Evolutionary conservation across 78 protist genomes (phyloP).

Genomic region (Cavenderia fasciculata): DNA sequence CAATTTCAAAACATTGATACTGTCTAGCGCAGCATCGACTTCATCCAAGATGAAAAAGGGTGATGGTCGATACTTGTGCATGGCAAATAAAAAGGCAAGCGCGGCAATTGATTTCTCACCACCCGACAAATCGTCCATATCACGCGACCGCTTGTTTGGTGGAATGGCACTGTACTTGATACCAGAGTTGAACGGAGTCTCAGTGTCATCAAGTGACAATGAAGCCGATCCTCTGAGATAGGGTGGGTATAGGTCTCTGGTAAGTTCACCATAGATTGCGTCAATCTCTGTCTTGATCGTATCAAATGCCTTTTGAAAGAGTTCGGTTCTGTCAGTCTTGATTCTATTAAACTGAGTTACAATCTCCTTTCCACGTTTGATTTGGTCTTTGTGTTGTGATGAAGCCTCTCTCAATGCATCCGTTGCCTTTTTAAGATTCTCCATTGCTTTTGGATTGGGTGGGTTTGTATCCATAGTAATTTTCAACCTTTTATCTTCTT

Average conservation of each 20-base stretch:
- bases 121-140: constrained; percentile 96
- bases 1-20: constrained; percentile 91
- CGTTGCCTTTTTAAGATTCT: constrained; percentile 18
- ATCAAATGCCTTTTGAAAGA: constrained; percentile 81
- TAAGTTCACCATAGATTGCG: constrained; percentile 87
- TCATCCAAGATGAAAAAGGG: constrained; percentile 99
- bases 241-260: constrained; percentile 56
- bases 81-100: constrained; percentile 98
- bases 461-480: constrained; percentile 10
- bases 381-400: neutral
- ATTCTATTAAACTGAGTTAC: constrained; percentile 4
- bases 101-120: constrained; percentile 99
- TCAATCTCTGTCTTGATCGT: constrained; percentile 54
- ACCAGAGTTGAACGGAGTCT: constrained; percentile 94
- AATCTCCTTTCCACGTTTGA: constrained; percentile 1
- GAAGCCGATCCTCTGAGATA: constrained; percentile 84
- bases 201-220: constrained; percentile 85
- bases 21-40: constrained; percentile 99
- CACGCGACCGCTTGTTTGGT: constrained; percentile 97
- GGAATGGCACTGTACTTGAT: constrained; percentile 96
- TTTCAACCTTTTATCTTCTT: too few relatives aligned
- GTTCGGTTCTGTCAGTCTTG: neutral
- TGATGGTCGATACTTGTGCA: constrained; percentile 92
- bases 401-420: neutral
- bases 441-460: constrained; percentile 65